phyloP scores from a whole-genome alignment of 768 basidiomycete species.

The Mycena floridula region DNA sequence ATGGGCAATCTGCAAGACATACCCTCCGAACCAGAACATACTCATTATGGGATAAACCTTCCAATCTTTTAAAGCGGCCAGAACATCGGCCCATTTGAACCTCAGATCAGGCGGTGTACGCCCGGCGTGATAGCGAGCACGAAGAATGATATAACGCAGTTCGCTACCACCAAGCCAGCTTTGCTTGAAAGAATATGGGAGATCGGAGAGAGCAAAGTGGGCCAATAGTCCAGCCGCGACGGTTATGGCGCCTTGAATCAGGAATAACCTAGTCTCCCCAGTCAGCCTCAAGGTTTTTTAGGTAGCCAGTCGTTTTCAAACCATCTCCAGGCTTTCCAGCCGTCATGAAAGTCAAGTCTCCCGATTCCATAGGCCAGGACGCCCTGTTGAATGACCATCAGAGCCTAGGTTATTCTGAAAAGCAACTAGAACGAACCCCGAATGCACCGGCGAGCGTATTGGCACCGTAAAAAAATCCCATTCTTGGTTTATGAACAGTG shows the following conservation, averaged over 20 bases:
- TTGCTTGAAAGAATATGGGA: conserved; percentile 1
- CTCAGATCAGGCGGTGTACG: conserved; percentile 1
- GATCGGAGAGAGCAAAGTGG: background rate
- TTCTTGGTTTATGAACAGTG: too few species aligned
- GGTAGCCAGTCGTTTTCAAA: too few species aligned
- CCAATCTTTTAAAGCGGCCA: conserved; percentile 3
- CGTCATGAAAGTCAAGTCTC: background rate
- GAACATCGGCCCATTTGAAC: conserved; percentile 2
- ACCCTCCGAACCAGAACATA: conserved; percentile 5
- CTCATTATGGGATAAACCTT: conserved; percentile 2
- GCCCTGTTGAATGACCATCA: background rate
- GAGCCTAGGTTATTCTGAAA: too few species aligned
- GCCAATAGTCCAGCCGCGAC: background rate
- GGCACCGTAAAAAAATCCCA: conserved; percentile 1
- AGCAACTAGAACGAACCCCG: background rate
- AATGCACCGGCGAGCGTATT: background rate
- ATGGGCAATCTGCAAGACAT: background rate
- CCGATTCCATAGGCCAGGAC: background rate
- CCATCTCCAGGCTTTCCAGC: background rate
- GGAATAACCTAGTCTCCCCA: too few species aligned
- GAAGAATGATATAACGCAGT: conserved; percentile 1
- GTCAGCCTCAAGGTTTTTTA: too few species aligned
- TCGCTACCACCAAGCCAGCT: background rate
- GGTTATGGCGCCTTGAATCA: background rate
- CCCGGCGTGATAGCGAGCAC: conserved; percentile 2